Percentiles rank a stretch among this genome's conserved stretches.
Conservation (phyloP, 2,329 filamentous ascomycete genomes). For the Epichloe typhina region DNA sequence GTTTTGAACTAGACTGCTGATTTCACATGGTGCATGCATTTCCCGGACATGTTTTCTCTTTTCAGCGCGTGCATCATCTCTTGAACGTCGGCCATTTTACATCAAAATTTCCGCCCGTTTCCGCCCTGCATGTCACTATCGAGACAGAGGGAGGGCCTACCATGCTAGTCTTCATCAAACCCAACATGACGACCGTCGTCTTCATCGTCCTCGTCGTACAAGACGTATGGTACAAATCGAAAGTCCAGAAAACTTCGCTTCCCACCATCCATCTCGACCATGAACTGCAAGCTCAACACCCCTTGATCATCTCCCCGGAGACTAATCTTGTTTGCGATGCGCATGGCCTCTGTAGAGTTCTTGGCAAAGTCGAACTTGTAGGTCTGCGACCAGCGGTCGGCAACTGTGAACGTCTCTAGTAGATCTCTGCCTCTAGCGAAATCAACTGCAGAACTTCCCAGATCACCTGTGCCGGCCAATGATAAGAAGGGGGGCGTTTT, state of each 20-base stretch:
- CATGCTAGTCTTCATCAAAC: conserved; percentile 5
- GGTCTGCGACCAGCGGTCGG: conserved; percentile 47
- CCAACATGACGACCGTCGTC: background rate
- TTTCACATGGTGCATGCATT: no score
- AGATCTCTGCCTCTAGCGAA: conserved; percentile 52
- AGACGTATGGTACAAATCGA: conserved; percentile 60
- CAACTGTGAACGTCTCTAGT: conserved; percentile 61
- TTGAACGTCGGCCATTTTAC: background rate
- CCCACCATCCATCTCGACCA: conserved; percentile 72
- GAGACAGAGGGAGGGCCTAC: background rate
- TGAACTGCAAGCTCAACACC: conserved; percentile 87
- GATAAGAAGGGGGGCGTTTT: conserved; percentile 58
- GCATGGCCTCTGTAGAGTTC: conserved; percentile 84
- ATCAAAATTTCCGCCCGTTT: background rate
- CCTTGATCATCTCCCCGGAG: conserved; percentile 73
- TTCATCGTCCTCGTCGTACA: conserved; percentile 35
- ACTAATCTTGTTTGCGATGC: conserved; percentile 81
- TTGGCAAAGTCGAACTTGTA: conserved; percentile 85
- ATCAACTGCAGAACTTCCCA: conserved; percentile 52
- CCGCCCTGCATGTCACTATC: background rate
- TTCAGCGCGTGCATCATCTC: background rate
- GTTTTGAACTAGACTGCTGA: no score
- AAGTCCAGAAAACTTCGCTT: conserved; percentile 69
- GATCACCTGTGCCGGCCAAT: conserved; percentile 47
- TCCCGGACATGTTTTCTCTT: no score